Evolutionary conservation across 2,329 filamentous ascomycete genomes (phyloP).

Genomic region (Fusarium lyarnte): DNA sequence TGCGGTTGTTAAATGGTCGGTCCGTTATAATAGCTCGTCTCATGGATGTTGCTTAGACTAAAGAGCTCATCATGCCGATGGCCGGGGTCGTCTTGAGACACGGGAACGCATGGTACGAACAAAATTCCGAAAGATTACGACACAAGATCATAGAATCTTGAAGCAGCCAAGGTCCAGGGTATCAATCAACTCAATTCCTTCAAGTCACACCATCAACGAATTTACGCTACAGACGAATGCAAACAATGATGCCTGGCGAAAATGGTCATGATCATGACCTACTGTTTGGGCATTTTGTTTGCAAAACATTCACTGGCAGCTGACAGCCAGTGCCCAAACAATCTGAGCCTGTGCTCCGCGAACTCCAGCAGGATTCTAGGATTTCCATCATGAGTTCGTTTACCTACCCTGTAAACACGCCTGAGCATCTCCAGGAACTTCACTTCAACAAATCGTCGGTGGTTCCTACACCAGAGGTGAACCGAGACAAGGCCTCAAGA

Average conservation of each 20-base stretch:
- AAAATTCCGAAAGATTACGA: background rate
- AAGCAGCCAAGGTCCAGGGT: background rate
- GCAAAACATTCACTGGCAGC: background rate
- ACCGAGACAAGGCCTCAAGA: background rate
- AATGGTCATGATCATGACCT: background rate
- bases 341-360: background rate
- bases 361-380: background rate
- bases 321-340: background rate
- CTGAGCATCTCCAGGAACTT: background rate
- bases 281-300: background rate
- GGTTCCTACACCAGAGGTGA: background rate
- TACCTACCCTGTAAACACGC: background rate
- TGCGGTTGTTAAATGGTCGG: slow-evolving; percentile 20
- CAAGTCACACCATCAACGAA: background rate
- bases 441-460: background rate
- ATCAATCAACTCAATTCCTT: background rate
- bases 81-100: background rate
- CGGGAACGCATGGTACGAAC: slow-evolving; percentile 10
- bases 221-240: background rate
- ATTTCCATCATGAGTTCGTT: background rate
- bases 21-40: background rate
- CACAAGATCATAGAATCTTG: background rate
- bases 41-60: background rate
- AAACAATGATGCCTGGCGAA: background rate
- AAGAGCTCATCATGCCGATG: background rate